phyloP scores from a whole-genome alignment of 1,284 basidiomycete genomes.

The Leccinum fallax region DNA sequence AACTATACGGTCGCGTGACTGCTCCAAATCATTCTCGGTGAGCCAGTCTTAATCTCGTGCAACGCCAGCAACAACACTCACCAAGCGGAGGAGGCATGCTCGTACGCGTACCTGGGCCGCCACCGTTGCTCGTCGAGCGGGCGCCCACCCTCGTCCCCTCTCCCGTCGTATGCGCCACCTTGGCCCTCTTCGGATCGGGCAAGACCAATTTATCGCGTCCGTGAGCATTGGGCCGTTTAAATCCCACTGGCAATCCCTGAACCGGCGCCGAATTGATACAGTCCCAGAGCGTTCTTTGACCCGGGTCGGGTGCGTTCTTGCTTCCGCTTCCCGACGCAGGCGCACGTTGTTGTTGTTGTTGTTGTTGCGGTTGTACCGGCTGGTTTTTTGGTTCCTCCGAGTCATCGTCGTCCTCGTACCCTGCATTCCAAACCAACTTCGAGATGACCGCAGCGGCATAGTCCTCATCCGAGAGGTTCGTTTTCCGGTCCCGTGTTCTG shows the following conservation, averaged over 20 bases:
- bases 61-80: conserved; percentile 20
- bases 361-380: conserved; percentile 1
- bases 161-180: conserved; percentile 28
- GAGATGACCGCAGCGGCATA: conserved; percentile 37
- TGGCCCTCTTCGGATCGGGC: conserved; percentile 42
- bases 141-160: background rate
- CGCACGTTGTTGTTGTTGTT: background rate
- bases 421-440: conserved; percentile 16
- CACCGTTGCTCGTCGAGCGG: background rate
- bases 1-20: conserved; percentile 49
- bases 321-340: conserved; percentile 4
- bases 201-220: conserved; percentile 11
- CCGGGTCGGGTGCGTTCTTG: conserved; percentile 1
- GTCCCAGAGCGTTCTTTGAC: conserved; percentile 28
- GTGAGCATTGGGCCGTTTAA: conserved; percentile 27
- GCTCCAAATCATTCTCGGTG: background rate
- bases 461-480: conserved; percentile 52
- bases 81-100: conserved; percentile 38
- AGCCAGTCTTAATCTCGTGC: background rate
- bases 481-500: conserved; percentile 53
- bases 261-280: conserved; percentile 20
- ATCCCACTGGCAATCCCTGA: conserved; percentile 18
- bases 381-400: conserved; percentile 3
- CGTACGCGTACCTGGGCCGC: background rate
- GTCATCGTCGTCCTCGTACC: conserved; percentile 34